Percentiles rank a stretch among this genome's conserved stretches.
phyloP scores from a whole-genome alignment of 73 alveolate genomes.

The Durusdinium trenchii region DNA sequence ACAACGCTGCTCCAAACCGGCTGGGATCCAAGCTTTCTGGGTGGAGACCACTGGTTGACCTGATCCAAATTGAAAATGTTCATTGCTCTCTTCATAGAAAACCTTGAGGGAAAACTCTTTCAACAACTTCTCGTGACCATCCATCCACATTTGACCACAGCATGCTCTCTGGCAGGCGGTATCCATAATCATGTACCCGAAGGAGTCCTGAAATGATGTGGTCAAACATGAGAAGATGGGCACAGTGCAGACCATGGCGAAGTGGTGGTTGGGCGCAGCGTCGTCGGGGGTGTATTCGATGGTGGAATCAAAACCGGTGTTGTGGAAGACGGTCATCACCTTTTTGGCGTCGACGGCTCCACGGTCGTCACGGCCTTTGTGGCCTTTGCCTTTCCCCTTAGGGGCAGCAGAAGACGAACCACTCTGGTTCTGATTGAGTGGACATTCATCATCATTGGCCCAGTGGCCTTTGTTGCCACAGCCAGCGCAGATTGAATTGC shows the following conservation, averaged over 20 bases:
- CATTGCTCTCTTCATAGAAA: background rate
- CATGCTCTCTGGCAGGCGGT: background rate
- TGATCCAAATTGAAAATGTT: background rate
- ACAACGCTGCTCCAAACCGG: background rate
- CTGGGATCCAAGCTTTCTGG: background rate
- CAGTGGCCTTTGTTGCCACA: background rate
- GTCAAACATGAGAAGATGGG: background rate
- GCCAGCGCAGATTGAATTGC: background rate
- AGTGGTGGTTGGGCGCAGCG: background rate
- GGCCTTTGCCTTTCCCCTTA: background rate
- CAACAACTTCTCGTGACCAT: background rate
- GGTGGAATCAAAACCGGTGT: background rate
- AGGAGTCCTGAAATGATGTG: background rate
- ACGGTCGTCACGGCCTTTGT: background rate
- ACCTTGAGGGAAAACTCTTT: background rate
- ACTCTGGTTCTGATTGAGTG: background rate
- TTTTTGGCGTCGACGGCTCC: background rate
- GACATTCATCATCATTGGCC: background rate
- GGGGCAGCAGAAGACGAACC: background rate
- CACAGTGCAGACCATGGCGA: background rate
- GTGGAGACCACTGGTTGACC: background rate
- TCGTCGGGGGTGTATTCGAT: background rate
- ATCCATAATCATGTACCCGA: background rate
- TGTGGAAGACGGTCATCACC: conserved; percentile 7
- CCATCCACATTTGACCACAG: background rate